Evolutionary conservation across 1,139 yeast genomes (phyloP), one percentile per base, ranked within the genome.

Genomic region (Hyphopichia wangnamkhiaoensis): DNA sequence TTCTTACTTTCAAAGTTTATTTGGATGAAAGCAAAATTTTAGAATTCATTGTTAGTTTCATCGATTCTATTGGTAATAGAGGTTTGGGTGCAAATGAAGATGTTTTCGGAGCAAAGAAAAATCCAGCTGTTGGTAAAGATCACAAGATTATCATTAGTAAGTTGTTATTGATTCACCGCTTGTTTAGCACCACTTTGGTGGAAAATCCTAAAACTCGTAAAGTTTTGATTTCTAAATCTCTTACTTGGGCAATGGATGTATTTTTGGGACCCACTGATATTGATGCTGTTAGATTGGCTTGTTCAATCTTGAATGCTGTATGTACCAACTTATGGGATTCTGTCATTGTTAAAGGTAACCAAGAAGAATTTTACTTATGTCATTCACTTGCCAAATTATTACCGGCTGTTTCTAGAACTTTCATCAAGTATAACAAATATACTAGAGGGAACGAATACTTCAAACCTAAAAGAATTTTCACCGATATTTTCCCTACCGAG

Each of bases 201-300:
- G 61, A 66, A 13, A 48, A 54, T 26, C 44, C 58, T 6, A 61
- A 60, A 15, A 57, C 73, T 10, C 64, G 82, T 32, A 66, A 72
- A 9, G 54, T 58, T 12, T 68, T 85, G 51, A 63, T 82, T 24
- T 64, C 74, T 5, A 67, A 71, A 39, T 62, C 85, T 17, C 73
- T 85, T 19, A 71, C 71, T 37, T 82, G 93, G 89, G 68, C 84
- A 1, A 65, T 83, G 65, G 79, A 80, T 42, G 79, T 83, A 3
- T 73, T 80, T 33, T 56, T 68, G 39, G 77, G 79, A 7, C 71
- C 74, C 2, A 62, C 70, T 15, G 87, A 82, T 52, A 52, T 78
- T 26, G 83, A 79, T 34, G 80, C 83, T 17, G 59, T 80, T 3
- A 71, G 94, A 59, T 64, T 84, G 48, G 84, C 90, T 0, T 74